These are phyloP conservation scores for Closterium sp. DNA, from an alignment of 139 green algal species.

Conservation along the genomic window DNA sequence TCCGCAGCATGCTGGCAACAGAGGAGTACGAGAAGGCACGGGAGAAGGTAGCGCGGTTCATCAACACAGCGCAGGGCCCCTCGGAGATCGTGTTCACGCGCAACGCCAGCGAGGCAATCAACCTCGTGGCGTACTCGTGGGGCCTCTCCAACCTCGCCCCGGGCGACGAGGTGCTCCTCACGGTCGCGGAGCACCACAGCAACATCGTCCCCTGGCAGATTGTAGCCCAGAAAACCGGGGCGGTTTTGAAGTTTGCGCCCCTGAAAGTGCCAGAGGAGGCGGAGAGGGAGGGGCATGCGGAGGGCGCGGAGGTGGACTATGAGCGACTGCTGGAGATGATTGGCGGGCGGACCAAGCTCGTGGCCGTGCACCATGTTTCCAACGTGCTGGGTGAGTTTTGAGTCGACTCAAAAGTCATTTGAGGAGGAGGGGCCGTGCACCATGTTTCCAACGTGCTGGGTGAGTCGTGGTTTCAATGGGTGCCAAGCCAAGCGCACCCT, in stretches of 20 bases:
- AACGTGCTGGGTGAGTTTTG: slow-evolving; percentile 81
- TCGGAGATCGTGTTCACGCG: slow-evolving; percentile 92
- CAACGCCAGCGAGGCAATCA: slow-evolving; percentile 95
- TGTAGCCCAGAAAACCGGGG: slow-evolving; percentile 72
- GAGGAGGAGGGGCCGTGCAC: slow-evolving; percentile 70
- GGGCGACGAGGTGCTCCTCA: slow-evolving; percentile 92
- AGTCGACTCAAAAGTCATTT: too few species aligned
- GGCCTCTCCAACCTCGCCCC: slow-evolving; percentile 72
- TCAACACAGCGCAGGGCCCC: slow-evolving; percentile 60
- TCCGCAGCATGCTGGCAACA: slow-evolving; percentile 66
- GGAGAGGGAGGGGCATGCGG: slow-evolving; percentile 42
- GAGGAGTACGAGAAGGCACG: slow-evolving; percentile 85
- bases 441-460: slow-evolving; percentile 95
- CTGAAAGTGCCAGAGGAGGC: slow-evolving; percentile 21
- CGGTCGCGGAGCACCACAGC: slow-evolving; percentile 95
- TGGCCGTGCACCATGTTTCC: slow-evolving; percentile 88
- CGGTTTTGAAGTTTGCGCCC: slow-evolving; percentile 65
- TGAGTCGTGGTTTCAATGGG: too few species aligned
- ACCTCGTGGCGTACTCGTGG: slow-evolving; percentile 95
- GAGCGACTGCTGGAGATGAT: slow-evolving; percentile 63
- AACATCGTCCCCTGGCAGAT: slow-evolving; percentile 99
- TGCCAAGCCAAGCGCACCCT: too few species aligned
- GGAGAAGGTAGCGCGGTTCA: slow-evolving; percentile 82
- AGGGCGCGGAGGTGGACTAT: slow-evolving; percentile 56
- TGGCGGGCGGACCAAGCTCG: slow-evolving; percentile 69